Conservation (phyloP, 306 rosid genomes). For the Arachis stenosperma region DNA sequence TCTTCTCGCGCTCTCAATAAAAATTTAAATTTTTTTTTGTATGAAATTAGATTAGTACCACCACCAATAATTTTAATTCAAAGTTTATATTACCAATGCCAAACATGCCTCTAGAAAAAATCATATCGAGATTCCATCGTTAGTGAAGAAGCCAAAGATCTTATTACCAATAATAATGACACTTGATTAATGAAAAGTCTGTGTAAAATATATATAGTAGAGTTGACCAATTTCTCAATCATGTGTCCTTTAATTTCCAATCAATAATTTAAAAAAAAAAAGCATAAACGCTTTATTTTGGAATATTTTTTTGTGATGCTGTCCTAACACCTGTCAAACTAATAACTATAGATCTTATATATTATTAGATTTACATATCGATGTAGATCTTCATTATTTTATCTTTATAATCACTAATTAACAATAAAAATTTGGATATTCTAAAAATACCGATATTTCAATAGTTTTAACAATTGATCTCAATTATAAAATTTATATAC, state of each 20-base stretch:
- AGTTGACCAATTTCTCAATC: conserved; percentile 47
- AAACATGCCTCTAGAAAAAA: conserved; percentile 36
- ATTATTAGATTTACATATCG: neutral
- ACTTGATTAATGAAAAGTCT: conserved; percentile 21
- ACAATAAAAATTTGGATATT: neutral
- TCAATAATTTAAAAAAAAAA: neutral
- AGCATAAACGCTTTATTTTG: neutral
- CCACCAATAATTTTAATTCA: neutral
- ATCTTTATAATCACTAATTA: too few relatives aligned
- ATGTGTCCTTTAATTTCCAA: conserved; percentile 41
- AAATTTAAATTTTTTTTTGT: too few relatives aligned
- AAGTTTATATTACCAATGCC: conserved; percentile 11
- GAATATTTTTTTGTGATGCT: conserved; percentile 38
- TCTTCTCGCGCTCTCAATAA: too few relatives aligned
- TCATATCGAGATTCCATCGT: conserved; percentile 1
- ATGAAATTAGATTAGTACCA: neutral
- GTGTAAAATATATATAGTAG: conserved; percentile 11
- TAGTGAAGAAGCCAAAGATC: conserved; percentile 34
- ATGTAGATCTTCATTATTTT: neutral
- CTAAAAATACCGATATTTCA: too few relatives aligned
- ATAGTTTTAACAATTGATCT: too few relatives aligned
- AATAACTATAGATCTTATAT: neutral
- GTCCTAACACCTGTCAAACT: conserved; percentile 35
- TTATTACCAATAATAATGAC: conserved; percentile 15
- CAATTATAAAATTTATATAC: too few relatives aligned